Base-by-base conservation (phyloP, 148 eudicot species). In the Camellia sinensis region DNA sequence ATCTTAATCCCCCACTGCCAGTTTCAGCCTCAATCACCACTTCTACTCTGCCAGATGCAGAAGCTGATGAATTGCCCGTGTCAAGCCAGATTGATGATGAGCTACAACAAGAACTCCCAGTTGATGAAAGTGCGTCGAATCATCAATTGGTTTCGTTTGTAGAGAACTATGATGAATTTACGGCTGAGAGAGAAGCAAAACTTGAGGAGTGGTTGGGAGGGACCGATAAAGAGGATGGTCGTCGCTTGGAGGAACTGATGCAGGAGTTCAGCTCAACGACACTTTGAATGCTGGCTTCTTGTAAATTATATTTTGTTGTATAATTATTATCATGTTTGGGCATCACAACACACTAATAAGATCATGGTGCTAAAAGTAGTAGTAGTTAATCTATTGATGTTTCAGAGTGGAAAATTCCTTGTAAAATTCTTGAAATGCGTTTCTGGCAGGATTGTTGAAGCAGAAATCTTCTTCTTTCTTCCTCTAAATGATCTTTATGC, bases 161-260 rank as follows among this genome's bases (percentile, higher is more conserved):
- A 13, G 82, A 81, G 18, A 87, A 85, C 50, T 94, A 48, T 71
- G 90, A 94, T n/a, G 91, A 87, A 74, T 91, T 92, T 56, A 94
- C 83, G 83, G 89, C 90, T 18, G 92, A 85, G 72, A 90, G 69
- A 85, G 98, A 92, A 84, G 91, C 91, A 22, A 91, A 81, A 80
- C 79, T 94, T 22, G 94, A 92, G 76, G 89, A 88, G 56, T 94
- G 98, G 97, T 83, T 91, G 72, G 85, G 85, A 82, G 86, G 80
- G 66, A 63, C 62, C 10, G 57, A 67, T 40, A 74, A 62, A 29
- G 65, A 78, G 71, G 61, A 21, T 67, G 59, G 68, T 57, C 40
- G 61, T 17, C 37, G 37, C 48, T 29, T 29, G 63, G 44, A 70
- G 60, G 80, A 71, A 62, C 52, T 14, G 71, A 70, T 79, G 78